These are phyloP conservation scores for Bombardia bombarda DNA, from an alignment of 495 filamentous ascomycete genomes.

Conservation along the genomic window DNA sequence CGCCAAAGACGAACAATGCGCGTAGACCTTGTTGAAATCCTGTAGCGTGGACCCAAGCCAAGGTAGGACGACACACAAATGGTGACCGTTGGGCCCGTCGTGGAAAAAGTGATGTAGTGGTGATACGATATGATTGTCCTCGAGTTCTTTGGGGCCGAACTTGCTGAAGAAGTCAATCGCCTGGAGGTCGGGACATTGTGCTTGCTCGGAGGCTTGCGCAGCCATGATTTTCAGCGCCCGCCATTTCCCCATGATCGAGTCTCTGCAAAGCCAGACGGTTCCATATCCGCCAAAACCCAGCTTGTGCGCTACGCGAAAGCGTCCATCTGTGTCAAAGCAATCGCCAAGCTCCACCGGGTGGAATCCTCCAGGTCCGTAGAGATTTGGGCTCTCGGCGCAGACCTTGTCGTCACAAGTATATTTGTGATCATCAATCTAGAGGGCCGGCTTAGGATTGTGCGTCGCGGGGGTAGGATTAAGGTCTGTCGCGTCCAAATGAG, in stretches of 20 bases:
- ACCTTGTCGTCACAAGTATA: too few species aligned
- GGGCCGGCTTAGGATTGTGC: too few species aligned
- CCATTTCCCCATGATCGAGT: not conserved
- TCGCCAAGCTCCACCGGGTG: not conserved
- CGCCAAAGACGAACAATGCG: not conserved
- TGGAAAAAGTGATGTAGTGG: not conserved
- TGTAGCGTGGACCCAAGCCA: not conserved
- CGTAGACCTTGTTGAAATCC: not conserved
- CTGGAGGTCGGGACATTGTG: not conserved
- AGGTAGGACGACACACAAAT: not conserved
- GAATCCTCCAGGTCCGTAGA: not conserved
- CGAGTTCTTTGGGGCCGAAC: not conserved
- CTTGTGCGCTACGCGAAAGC: conserved; percentile 39
- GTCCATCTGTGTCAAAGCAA: conserved; percentile 6
- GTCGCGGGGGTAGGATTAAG: too few species aligned
- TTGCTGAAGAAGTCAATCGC: not conserved
- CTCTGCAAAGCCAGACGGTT: conserved; percentile 37
- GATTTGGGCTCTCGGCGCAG: not conserved
- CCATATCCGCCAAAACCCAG: conserved; percentile 40
- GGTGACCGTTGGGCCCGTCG: not conserved
- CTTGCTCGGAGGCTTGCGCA: not conserved
- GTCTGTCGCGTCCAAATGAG: too few species aligned
- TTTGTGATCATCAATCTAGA: too few species aligned
- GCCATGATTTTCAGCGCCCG: not conserved
- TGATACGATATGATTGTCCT: not conserved